These are phyloP conservation scores for Solanum sparsipilum DNA, from an alignment of 257 asterid species.

Conservation along the genomic window DNA sequence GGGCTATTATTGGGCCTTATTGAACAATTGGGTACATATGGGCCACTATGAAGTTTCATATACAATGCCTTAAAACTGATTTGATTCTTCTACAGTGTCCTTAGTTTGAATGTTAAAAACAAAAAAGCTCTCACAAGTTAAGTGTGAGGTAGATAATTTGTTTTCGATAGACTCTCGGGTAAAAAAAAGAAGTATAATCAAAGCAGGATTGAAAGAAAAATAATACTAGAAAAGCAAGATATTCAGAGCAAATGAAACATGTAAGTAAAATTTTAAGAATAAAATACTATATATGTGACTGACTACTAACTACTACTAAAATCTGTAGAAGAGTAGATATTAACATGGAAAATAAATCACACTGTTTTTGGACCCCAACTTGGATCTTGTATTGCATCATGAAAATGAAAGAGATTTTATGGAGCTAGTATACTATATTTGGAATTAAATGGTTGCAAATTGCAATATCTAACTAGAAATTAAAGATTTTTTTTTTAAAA, in stretches of 20 bases:
- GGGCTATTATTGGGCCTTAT: background rate
- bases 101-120: background rate
- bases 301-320: too few relatives aligned
- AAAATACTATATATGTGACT: too few relatives aligned
- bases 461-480: background rate
- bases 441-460: background rate
- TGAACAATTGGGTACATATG: background rate
- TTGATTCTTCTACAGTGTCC: background rate
- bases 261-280: background rate
- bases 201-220: too few relatives aligned
- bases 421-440: background rate
- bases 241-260: too few relatives aligned
- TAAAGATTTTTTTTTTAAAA: too few relatives aligned
- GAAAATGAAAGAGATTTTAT: background rate
- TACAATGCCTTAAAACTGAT: background rate
- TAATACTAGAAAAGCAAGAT: background rate
- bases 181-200: background rate
- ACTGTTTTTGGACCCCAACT: background rate
- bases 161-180: too few relatives aligned
- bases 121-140: background rate
- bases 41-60: background rate
- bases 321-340: background rate
- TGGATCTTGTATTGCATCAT: background rate
- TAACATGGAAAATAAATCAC: background rate
- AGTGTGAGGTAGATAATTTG: too few relatives aligned